phyloP scores from a whole-genome alignment of 2,329 filamentous ascomycete genomes.

The Immersiporthe knoxdaviesiana region DNA sequence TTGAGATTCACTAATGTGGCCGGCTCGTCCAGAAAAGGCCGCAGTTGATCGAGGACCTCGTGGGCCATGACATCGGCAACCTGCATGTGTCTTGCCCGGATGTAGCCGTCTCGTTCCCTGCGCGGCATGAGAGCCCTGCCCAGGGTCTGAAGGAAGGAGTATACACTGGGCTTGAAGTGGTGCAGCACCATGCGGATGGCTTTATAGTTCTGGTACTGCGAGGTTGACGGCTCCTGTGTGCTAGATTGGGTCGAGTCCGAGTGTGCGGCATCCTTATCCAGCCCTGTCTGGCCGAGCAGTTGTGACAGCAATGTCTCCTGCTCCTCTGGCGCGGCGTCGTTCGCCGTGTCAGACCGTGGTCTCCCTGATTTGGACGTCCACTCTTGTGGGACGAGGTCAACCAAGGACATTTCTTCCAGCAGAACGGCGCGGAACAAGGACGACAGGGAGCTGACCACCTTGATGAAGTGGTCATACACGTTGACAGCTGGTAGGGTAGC shows the following conservation, averaged over 20 bases:
- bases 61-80: conserved; percentile 70
- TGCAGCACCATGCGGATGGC: conserved; percentile 77
- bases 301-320: conserved; percentile 21
- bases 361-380: conserved; percentile 53
- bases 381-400: conserved; percentile 71
- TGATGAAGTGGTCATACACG: conserved; percentile 79
- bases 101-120: conserved; percentile 68
- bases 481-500: conserved; percentile 77
- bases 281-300: conserved; percentile 19
- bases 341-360: conserved; percentile 18
- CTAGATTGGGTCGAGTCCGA: conserved; percentile 18
- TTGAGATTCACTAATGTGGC: conserved; percentile 67
- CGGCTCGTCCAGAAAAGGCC: conserved; percentile 48
- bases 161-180: conserved; percentile 77
- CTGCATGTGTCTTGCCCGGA: conserved; percentile 56
- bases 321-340: conserved; percentile 21
- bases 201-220: conserved; percentile 73
- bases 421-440: conserved; percentile 78
- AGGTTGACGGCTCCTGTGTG: conserved; percentile 35
- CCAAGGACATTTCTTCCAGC: conserved; percentile 80
- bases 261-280: conserved; percentile 10
- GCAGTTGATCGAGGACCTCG: conserved; percentile 69
- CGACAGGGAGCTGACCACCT: conserved; percentile 75
- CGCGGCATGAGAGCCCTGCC: conserved; percentile 81
- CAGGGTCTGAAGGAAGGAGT: conserved; percentile 82